A percentile compares a stretch with the other conserved stretches of the same genome.
phyloP scores from a whole-genome alignment of 768 basidiomycete species.

The Gloeostereum incarnatum region DNA sequence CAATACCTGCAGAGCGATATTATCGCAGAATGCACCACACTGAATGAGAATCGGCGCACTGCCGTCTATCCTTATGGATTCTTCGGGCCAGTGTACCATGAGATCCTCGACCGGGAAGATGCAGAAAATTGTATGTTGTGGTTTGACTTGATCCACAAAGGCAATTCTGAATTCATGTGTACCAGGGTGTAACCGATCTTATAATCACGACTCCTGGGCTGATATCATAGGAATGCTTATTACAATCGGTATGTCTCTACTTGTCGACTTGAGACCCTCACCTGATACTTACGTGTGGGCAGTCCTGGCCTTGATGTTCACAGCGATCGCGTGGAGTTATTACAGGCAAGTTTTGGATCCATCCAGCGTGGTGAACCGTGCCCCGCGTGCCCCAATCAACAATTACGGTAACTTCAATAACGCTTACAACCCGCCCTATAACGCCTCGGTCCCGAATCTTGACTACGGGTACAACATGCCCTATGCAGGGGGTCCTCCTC shows the following conservation, averaged over 20 bases:
- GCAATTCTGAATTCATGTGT: neutral
- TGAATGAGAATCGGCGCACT: conserved; percentile 23
- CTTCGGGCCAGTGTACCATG: conserved; percentile 35
- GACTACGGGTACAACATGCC: conserved; percentile 20
- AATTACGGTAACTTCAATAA: conserved; percentile 31
- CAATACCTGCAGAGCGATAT: conserved; percentile 36
- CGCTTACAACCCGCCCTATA: conserved; percentile 57
- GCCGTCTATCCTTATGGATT: conserved; percentile 35
- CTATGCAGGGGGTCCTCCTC: conserved; percentile 12
- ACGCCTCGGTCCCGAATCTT: conserved; percentile 23
- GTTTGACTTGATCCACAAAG: neutral
- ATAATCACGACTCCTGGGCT: conserved; percentile 57
- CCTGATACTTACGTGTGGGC: neutral
- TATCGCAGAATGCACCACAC: conserved; percentile 40
- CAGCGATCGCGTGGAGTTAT: conserved; percentile 58
- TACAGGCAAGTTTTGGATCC: conserved; percentile 73
- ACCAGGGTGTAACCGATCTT: conserved; percentile 54
- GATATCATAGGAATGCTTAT: conserved; percentile 59
- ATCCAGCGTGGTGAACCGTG: conserved; percentile 38
- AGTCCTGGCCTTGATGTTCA: conserved; percentile 57
- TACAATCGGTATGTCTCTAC: conserved; percentile 37
- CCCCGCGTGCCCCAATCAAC: conserved; percentile 33
- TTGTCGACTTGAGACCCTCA: neutral
- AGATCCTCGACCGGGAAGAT: conserved; percentile 20
- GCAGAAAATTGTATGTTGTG: conserved; percentile 36